These are phyloP conservation scores for Pugionium cornutum DNA, from an alignment of 345 rosid species.

Conservation along the genomic window DNA sequence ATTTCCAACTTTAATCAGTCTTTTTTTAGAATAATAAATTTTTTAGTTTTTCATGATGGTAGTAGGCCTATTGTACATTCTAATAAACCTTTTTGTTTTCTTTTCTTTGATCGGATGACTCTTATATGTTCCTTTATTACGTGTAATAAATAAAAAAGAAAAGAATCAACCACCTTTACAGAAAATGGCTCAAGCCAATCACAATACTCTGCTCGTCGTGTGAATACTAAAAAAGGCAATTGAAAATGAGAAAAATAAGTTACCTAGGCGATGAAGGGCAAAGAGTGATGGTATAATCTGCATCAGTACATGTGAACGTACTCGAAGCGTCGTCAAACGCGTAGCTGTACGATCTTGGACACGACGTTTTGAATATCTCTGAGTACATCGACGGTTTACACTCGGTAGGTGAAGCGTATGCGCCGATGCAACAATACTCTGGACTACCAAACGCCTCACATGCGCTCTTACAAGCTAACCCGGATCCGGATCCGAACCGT, in stretches of 20 bases:
- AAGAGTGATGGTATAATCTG: slow-evolving; percentile 67
- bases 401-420: slow-evolving; percentile 53
- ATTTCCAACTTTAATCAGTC: slow-evolving; percentile 23
- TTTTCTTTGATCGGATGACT: slow-evolving; percentile 36
- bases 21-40: neutral
- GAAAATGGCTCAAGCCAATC: slow-evolving; percentile 36
- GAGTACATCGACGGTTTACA: slow-evolving; percentile 71
- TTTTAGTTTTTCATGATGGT: slow-evolving; percentile 10
- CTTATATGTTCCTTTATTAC: slow-evolving; percentile 37
- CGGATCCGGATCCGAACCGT: slow-evolving; percentile 40
- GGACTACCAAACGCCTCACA: slow-evolving; percentile 72
- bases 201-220: slow-evolving; percentile 41
- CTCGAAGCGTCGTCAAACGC: slow-evolving; percentile 75
- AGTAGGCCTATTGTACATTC: slow-evolving; percentile 17
- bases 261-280: slow-evolving; percentile 74
- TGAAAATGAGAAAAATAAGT: neutral
- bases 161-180: slow-evolving; percentile 24
- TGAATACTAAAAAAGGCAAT: slow-evolving; percentile 23
- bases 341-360: slow-evolving; percentile 76
- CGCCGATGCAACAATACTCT: slow-evolving; percentile 70
- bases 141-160: slow-evolving; percentile 23
- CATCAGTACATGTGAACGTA: slow-evolving; percentile 69
- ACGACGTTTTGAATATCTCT: slow-evolving; percentile 59
- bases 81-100: slow-evolving; percentile 12
- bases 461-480: slow-evolving; percentile 67